phyloP scores from a whole-genome alignment of 768 basidiomycete species.

The Russula dissimulans region DNA sequence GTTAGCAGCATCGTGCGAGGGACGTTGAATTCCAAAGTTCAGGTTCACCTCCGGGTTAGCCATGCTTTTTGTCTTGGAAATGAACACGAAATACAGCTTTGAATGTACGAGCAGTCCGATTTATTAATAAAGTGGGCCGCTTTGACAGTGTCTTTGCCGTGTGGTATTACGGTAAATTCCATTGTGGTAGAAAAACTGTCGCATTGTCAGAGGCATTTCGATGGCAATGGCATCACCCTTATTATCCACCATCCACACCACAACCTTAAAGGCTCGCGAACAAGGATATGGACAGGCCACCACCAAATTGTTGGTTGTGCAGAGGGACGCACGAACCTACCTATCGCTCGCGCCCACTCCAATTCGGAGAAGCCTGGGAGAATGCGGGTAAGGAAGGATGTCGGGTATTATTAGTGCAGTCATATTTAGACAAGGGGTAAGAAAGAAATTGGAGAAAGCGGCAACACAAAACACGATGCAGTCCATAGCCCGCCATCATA shows the following conservation, averaged over 20 bases:
- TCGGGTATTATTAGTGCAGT: conserved; percentile 21
- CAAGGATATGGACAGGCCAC: not conserved
- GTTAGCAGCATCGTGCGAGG: not conserved
- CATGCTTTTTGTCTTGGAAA: not conserved
- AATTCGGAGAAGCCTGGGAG: not conserved
- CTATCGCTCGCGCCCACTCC: no score
- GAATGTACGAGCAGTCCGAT: no score
- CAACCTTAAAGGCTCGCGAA: not conserved
- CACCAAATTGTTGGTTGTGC: not conserved
- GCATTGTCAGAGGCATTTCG: no score
- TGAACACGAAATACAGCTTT: not conserved
- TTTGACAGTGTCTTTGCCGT: not conserved
- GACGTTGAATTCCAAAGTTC: not conserved
- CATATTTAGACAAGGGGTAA: conserved; percentile 10
- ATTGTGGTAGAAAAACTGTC: not conserved
- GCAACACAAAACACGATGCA: not conserved
- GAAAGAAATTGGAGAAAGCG: not conserved
- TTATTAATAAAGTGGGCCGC: no score
- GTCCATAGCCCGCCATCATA: conserved; percentile 24
- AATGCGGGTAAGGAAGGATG: not conserved
- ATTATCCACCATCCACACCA: no score
- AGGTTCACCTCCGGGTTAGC: not conserved
- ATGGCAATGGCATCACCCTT: no score
- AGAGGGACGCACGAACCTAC: no score
- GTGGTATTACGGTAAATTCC: not conserved